Evolutionary conservation across 1,139 yeast species (phyloP), one percentile per base, ranked within the genome.

Genomic region (Lodderomyces metapsilosis): DNA sequence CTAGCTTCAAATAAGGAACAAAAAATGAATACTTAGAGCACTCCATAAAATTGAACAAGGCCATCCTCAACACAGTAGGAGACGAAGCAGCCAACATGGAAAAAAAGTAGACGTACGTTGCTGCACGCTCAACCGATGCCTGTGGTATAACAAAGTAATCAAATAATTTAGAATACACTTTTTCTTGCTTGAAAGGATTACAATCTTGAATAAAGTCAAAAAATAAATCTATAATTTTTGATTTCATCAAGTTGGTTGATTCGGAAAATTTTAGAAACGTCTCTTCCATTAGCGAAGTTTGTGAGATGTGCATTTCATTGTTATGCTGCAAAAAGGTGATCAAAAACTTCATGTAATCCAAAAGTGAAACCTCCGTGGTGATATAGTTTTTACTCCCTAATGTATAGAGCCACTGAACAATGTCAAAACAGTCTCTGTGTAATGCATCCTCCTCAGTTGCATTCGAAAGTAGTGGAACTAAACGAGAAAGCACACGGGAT

Each of bases 41-140:
- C 44, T 75, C 79, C 5, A 75, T 54, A 33, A 77, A 52, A 44
- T 69, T 73, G 50, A 71, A 71, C 4, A 75, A 45, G 1, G 68
- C 56, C 3, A 71, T 57, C 21, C 63, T 45, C 21, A 62, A 46
- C 6, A 69, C 39, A 32, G 58, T 56, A 6, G 59, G 52, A 1
- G 72, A 64, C 1, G 59, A 42, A 2, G 49, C 37, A 1, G 76
- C 53, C 3, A 78, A 39, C 0, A 41, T 39, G 2, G 63, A 53
- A 42, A 75, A 61, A 38, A 74, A 70, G 12, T 54, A 42, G 20
- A 69, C 58, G 48, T 64, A 72, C 0, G 74, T 58, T 1, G 76
- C 71, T 3, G 74, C 56, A 0, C 54, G 42, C 45, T 78, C 84
- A 3, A 64, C 49, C 0, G 71, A 57, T 5, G 54, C 45, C 37